Conservation (phyloP, 805 yeast species). For the Candida hungchunana region DNA sequence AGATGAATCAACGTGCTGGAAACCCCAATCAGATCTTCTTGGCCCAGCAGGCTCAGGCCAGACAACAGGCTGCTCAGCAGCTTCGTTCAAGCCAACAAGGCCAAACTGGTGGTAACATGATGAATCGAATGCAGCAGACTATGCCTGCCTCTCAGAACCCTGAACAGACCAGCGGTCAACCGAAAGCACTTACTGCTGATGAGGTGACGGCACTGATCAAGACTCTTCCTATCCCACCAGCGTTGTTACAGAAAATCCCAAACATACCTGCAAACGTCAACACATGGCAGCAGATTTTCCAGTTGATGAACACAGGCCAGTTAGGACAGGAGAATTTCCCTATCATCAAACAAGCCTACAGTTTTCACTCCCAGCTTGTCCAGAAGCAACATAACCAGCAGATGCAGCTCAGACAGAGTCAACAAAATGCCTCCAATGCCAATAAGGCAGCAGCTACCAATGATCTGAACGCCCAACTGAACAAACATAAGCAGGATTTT, state of each 20-base stretch:
- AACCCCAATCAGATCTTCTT: conserved; percentile 33
- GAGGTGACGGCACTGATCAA: conserved; percentile 41
- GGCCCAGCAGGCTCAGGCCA: conserved; percentile 48
- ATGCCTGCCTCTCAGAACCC: conserved; percentile 5
- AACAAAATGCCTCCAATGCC: conserved; percentile 4
- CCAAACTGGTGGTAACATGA: neutral
- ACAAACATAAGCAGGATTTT: conserved; percentile 31
- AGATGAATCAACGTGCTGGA: conserved; percentile 16
- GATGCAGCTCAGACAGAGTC: conserved; percentile 27
- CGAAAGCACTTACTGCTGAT: no score
- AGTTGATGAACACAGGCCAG: conserved; percentile 52
- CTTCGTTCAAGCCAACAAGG: conserved; percentile 25
- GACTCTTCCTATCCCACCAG: conserved; percentile 68
- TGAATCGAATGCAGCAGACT: conserved; percentile 4
- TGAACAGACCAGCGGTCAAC: conserved; percentile 1
- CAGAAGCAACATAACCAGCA: conserved; percentile 42
- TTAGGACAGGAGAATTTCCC: conserved; percentile 56
- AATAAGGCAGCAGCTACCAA: neutral
- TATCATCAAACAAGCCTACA: conserved; percentile 61
- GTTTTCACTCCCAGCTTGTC: conserved; percentile 58
- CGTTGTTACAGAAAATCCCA: conserved; percentile 62
- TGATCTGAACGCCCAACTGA: conserved; percentile 22
- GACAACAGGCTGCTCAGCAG: conserved; percentile 45
- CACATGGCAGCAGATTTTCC: conserved; percentile 79
- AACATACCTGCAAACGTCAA: conserved; percentile 71